Percentiles rank a stretch among this genome's conserved stretches.
These are phyloP conservation scores for Penicillium diatomitis DNA, from an alignment of 495 filamentous ascomycete genomes.

Conservation along the genomic window DNA sequence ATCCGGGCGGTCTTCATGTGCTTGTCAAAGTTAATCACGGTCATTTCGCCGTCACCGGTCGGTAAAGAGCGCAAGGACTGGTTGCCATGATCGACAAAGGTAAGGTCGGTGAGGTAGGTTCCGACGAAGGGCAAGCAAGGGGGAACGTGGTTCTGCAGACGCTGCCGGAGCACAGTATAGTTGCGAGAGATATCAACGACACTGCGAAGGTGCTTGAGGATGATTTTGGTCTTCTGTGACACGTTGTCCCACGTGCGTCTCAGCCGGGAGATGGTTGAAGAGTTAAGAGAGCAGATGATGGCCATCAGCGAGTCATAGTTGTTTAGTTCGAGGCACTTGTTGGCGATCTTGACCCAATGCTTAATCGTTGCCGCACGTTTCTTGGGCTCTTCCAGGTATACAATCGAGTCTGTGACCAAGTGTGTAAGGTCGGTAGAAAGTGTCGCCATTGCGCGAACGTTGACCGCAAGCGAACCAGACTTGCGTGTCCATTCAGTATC, in stretches of 20 bases:
- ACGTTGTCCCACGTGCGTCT: slow-evolving; percentile 91
- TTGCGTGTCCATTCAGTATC: slow-evolving; percentile 90
- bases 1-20: slow-evolving; percentile 89
- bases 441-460: slow-evolving; percentile 89
- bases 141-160: slow-evolving; percentile 78
- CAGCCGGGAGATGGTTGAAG: slow-evolving; percentile 83
- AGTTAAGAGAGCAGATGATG: slow-evolving; percentile 87
- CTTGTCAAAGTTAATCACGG: slow-evolving; percentile 98
- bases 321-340: slow-evolving; percentile 76
- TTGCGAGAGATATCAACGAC: slow-evolving; percentile 87
- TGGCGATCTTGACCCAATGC: slow-evolving; percentile 95
- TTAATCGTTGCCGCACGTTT: slow-evolving; percentile 87
- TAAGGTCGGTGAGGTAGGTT: slow-evolving; percentile 81
- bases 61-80: slow-evolving; percentile 47
- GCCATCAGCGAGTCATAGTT: slow-evolving; percentile 98
- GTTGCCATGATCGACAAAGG: slow-evolving; percentile 83
- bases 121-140: slow-evolving; percentile 97
- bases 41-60: slow-evolving; percentile 48
- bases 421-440: slow-evolving; percentile 87
- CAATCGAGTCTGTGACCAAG: slow-evolving; percentile 90
- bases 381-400: slow-evolving; percentile 78
- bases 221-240: slow-evolving; percentile 72
- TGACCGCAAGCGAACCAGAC: slow-evolving; percentile 66
- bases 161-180: slow-evolving; percentile 79
- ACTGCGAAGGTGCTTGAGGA: slow-evolving; percentile 64